A percentile compares a stretch with the other conserved stretches of the same genome.
phyloP scores from a whole-genome alignment of 2,329 filamentous ascomycete genomes.

The Trichothecium sympodiale region DNA sequence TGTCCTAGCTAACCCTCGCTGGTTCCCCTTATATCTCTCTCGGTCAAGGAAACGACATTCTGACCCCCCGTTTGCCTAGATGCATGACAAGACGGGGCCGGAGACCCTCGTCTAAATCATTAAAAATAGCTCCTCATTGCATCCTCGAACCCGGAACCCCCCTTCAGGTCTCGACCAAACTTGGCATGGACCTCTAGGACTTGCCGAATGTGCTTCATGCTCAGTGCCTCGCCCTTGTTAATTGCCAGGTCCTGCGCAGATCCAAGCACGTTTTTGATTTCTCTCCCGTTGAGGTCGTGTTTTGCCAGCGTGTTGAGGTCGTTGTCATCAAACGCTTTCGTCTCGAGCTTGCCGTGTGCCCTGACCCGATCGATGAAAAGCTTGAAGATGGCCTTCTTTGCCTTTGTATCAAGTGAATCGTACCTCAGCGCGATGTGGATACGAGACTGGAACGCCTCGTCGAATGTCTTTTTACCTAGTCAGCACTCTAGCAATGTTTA shows the following conservation, averaged over 20 bases:
- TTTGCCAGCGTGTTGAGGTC: conserved; percentile 58
- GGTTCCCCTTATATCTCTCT: too few relatives aligned
- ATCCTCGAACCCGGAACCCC: conserved; percentile 68
- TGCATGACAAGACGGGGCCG: too few relatives aligned
- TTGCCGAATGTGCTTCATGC: conserved; percentile 69
- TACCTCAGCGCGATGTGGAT: conserved; percentile 82
- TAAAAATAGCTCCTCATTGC: conserved; percentile 73
- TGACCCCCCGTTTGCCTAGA: too few relatives aligned
- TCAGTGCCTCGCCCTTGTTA: conserved; percentile 58
- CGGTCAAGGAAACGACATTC: too few relatives aligned
- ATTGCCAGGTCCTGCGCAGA: conserved; percentile 76
- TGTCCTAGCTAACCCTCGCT: too few relatives aligned
- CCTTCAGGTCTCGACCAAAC: conserved; percentile 75
- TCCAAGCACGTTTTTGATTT: conserved; percentile 84
- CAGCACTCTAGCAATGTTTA: neutral
- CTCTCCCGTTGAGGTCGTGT: conserved; percentile 48
- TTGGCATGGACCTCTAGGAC: conserved; percentile 76
- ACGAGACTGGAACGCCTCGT: conserved; percentile 79
- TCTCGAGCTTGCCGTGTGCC: conserved; percentile 48
- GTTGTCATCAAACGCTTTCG: conserved; percentile 51
- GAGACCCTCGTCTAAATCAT: neutral
- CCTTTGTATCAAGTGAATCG: conserved; percentile 59
- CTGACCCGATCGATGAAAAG: conserved; percentile 70
- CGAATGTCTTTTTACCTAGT: conserved; percentile 50
- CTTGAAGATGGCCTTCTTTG: conserved; percentile 71